Base-by-base conservation (phyloP, 176 grass and related monocot genomes). In the Elaeis guineensis region DNA sequence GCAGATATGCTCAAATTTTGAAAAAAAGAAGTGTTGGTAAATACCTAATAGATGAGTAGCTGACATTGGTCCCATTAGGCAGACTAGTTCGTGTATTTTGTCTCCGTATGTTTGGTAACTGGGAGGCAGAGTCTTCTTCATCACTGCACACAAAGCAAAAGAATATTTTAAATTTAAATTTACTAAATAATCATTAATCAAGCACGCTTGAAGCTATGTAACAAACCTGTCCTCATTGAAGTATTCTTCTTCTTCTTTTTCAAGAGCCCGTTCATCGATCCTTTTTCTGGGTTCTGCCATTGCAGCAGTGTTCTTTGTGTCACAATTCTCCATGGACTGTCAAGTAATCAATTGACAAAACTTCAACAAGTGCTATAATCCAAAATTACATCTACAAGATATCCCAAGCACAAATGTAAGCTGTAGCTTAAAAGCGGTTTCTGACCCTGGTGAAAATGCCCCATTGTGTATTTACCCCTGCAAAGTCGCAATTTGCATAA, bases 161-260 rank as follows among this genome's bases (percentile, higher is more conserved):
- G 58, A 76, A 84, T 63, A 60, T 49, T 21, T 57, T 51, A 9
- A 64, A 16, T 51, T 18, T 61, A 32, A 57, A 56, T 8, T 77
- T 44, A 12, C 11, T 12, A 44, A 44, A 44, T 12, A 44, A 44
- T 44, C 11, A 44, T 44, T 44, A 44, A 12, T 2, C 1, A 44
- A 44, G 8, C 14, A 50, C 18, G 4, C 56, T 5, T 35, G 56
- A 11, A 17, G 35, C 5, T 44, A 55, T 16, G 14, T 9, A 50
- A 86, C 58, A 64, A 69, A 96, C 92, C 83, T 96, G 30, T 85
- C 78, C 72, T 84, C 84, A 49, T 77, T 82, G 55, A 88, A 85
- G 61, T 87, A 88, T 17, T 85, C 86, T 75, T 90, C 86, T 67
- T 95, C 82, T 70, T 85, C 72, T 22, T 90, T 90, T 58, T 80